These are phyloP conservation scores for Sphagnum magellanicum DNA, from an alignment of 228 moss, liverwort and hornwort species.

Conservation along the genomic window DNA sequence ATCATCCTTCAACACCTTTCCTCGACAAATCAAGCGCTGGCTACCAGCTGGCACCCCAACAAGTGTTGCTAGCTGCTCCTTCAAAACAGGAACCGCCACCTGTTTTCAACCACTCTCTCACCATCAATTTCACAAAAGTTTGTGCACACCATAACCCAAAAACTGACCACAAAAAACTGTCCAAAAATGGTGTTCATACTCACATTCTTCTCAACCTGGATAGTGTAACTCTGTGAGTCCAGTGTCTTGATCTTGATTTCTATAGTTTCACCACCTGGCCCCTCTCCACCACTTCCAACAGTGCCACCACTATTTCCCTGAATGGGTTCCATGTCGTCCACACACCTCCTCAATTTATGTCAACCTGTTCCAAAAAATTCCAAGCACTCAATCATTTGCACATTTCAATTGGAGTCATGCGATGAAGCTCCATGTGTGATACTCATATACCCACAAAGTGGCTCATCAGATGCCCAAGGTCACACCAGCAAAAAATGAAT, in stretches of 20 bases:
- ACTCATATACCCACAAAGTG: too few relatives aligned
- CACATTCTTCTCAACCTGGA: slow-evolving; percentile 85
- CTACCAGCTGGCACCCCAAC: slow-evolving; percentile 85
- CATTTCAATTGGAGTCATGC: too few relatives aligned
- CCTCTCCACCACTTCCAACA: slow-evolving; percentile 23
- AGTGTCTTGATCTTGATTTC: slow-evolving; percentile 96
- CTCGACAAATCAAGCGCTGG: slow-evolving; percentile 90
- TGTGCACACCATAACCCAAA: too few relatives aligned
- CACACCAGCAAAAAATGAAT: too few relatives aligned
- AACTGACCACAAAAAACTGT: too few relatives aligned
- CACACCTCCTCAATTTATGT: too few relatives aligned
- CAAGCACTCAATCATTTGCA: too few relatives aligned
- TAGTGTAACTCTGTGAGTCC: slow-evolving; percentile 77
- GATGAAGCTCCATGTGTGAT: too few relatives aligned
- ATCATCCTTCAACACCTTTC: slow-evolving; percentile 95
- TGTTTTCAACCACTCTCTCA: slow-evolving; percentile 12
- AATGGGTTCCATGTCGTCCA: slow-evolving; percentile 32
- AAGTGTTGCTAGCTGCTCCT: slow-evolving; percentile 76
- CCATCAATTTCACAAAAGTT: too few relatives aligned
- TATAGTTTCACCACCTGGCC: slow-evolving; percentile 48
- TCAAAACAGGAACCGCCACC: slow-evolving; percentile 83
- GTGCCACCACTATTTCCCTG: slow-evolving; percentile 54
- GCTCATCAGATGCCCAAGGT: too few relatives aligned
- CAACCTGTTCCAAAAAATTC: too few relatives aligned
- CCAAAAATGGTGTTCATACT: background rate